Conservation (phyloP, 139 green algal genomes). For the Eudorina sp. region DNA sequence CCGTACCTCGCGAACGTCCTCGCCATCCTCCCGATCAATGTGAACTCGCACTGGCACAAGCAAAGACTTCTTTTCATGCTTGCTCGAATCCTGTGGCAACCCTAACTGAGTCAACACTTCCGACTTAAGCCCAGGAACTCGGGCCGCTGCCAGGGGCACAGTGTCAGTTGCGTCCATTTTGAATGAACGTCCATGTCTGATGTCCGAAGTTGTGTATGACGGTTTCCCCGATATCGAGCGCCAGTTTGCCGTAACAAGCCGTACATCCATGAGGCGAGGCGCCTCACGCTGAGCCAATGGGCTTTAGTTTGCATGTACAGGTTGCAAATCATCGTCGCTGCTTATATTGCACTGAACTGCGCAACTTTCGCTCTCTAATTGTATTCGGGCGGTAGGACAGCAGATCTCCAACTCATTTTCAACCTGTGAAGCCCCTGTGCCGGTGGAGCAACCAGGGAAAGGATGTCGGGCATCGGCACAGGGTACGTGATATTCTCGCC, state of each 20-base stretch:
- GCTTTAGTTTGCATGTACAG: no score
- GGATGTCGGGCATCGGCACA: conserved; percentile 89
- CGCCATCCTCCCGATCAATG: conserved; percentile 31
- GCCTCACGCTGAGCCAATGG: no score
- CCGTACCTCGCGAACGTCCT: conserved; percentile 37
- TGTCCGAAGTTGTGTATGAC: no score
- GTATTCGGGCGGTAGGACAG: background rate
- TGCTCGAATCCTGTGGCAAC: background rate
- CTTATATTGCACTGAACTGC: no score
- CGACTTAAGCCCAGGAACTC: background rate
- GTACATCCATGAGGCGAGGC: no score
- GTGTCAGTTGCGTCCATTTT: background rate
- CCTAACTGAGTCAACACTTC: background rate
- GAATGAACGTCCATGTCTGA: no score
- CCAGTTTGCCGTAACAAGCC: no score
- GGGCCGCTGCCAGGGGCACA: background rate
- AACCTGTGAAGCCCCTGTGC: background rate
- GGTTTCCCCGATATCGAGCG: no score
- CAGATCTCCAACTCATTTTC: conserved; percentile 11
- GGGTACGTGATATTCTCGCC: conserved; percentile 79
- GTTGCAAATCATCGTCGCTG: no score
- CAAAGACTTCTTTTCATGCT: background rate
- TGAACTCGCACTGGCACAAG: conserved; percentile 6
- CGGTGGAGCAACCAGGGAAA: background rate
- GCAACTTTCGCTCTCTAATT: no score